Evolutionary conservation across 305 asterid species (phyloP).

Genomic region (Ajuga reptans): DNA sequence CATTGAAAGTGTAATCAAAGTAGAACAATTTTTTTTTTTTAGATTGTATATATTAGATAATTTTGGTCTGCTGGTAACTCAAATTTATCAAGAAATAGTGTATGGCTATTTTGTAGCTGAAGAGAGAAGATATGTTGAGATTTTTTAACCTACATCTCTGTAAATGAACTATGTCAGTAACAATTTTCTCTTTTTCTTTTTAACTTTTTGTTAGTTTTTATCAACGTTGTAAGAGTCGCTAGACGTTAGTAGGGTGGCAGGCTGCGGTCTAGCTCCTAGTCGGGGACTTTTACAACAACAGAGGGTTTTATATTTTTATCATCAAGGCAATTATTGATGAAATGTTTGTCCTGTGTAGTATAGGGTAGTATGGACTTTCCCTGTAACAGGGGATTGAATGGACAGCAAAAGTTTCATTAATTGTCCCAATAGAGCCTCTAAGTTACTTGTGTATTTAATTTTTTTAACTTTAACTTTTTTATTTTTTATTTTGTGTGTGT

Average conservation of each 20-base stretch:
- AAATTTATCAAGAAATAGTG: slow-evolving; percentile 6
- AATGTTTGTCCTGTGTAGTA: neutral
- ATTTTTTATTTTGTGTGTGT: neutral
- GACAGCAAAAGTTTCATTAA: neutral
- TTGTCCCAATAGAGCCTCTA: neutral
- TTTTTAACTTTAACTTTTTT: neutral
- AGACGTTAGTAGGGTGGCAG: too few relatives aligned
- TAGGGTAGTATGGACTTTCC: neutral
- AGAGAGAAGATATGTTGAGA: neutral
- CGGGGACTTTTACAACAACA: too few relatives aligned
- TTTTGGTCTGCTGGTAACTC: neutral
- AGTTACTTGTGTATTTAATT: neutral
- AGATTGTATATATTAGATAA: slow-evolving; percentile 19
- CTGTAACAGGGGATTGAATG: neutral
- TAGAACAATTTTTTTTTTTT: slow-evolving; percentile 4
- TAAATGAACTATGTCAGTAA: slow-evolving; percentile 18
- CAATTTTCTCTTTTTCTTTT: neutral
- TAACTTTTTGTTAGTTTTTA: too few relatives aligned
- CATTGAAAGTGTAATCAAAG: slow-evolving; percentile 7
- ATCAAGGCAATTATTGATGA: slow-evolving; percentile 7
- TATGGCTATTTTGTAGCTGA: neutral
- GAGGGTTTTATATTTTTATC: neutral
- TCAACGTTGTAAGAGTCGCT: too few relatives aligned
- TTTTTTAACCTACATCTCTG: neutral
- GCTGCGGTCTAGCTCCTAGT: too few relatives aligned